Base-by-base conservation (phyloP, 305 asterid species). In the Rubia tinctorum region DNA sequence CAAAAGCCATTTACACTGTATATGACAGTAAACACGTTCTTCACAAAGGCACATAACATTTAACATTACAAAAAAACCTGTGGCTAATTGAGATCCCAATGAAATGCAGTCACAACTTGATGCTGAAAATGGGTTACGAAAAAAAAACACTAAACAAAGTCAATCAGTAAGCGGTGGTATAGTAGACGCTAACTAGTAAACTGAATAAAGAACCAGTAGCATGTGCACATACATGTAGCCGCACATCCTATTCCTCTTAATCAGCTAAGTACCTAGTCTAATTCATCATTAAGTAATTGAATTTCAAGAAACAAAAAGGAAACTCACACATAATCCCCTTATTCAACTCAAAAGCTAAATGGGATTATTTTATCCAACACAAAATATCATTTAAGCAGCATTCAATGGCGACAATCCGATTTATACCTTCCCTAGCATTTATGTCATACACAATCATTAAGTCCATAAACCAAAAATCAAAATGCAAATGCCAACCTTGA, bases 401-500 rank as follows among this genome's bases (percentile, higher is more conserved):
- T 22, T 55, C 17, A 39, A 5, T 18, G 7, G 23, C 3, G 8
- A 17, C 58, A 51, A 51, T n/a, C 20, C 1, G 8, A 14, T 51
- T 30, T 45, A 12, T 12, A 5, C 5, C 17, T 49, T 49, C n/a
- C 53, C n/a, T 13, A 49, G 7, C 56, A 49, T 13, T 49, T 49
- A 49, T 49, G n/a, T 15, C n/a, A 49, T 49, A 49, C 56, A 49
- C 18, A 49, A 49, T 13, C 20, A 49, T 14, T 51, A 51, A 51
- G 20, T 51, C 51, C 49, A 69, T 20, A 58, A 58, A 30, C 9
- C 15, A 51, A 53, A 69, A 15, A 15, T 49, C n/a, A 49, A 49
- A 49, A 49, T 49, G n/a, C 53, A 49, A 49, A 53, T 53, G 59
- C 34, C 53, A 66, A 88, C 97, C 97, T 82, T 87, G 69, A 94